These are phyloP conservation scores for Aspergillus fumigatus DNA, from an alignment of 2,329 filamentous ascomycete species.

Conservation along the genomic window DNA sequence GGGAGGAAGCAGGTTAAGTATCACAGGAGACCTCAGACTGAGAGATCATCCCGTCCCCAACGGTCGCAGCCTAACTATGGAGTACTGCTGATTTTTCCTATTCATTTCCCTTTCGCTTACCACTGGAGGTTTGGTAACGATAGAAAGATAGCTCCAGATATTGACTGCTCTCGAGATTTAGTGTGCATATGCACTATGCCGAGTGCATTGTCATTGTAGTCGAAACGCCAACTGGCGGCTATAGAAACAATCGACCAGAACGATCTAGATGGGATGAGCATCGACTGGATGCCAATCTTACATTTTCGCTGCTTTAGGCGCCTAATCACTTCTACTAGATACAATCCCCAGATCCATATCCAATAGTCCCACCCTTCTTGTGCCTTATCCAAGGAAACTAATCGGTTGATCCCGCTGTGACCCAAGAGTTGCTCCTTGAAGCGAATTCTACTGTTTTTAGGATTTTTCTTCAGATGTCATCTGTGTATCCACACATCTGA, in stretches of 20 bases:
- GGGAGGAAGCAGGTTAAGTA: conserved; percentile 1
- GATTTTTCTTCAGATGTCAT: not conserved
- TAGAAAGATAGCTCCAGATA: not conserved
- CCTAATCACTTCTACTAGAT: not conserved
- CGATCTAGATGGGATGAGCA: not conserved
- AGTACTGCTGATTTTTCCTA: not conserved
- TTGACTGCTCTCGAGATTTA: not conserved
- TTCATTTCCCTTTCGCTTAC: not conserved
- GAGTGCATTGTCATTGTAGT: not conserved
- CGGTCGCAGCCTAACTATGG: not conserved
- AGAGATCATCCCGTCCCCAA: not conserved
- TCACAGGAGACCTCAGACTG: not conserved
- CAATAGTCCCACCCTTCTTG: not conserved
- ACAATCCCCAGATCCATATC: not conserved
- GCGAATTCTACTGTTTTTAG: not conserved
- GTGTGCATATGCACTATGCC: not conserved
- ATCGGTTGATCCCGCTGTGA: conserved; percentile 13
- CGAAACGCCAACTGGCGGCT: not conserved
- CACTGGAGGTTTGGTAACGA: not conserved
- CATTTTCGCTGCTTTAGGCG: not conserved
- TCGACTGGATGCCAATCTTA: not conserved
- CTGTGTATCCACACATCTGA: not conserved
- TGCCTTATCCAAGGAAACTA: conserved; percentile 8
- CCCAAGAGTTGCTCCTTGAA: conserved; percentile 1
- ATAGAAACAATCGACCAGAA: not conserved